phyloP scores from a whole-genome alignment of 1,139 yeast genomes.

The Debaryomyces sp. region DNA sequence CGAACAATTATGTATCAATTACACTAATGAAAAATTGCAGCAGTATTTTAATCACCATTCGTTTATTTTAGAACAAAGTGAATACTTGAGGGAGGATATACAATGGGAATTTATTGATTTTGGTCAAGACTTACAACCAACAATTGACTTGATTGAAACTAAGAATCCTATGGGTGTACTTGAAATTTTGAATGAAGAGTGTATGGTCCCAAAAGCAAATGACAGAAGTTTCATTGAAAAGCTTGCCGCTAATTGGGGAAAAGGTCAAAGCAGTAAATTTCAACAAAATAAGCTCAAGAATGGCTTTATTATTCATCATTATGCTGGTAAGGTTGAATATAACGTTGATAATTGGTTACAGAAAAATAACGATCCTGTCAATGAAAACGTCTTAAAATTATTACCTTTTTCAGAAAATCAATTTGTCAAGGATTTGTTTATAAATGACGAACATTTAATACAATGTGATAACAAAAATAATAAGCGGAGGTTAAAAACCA shows the following conservation, averaged over 20 bases:
- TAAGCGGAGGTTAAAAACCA: conserved; percentile 62
- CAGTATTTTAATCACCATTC: conserved; percentile 98
- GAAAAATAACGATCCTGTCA: conserved; percentile 92
- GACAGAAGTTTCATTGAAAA: conserved; percentile 85
- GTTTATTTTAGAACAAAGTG: conserved; percentile 95
- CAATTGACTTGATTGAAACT: conserved; percentile 86
- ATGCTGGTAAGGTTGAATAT: conserved; percentile 95
- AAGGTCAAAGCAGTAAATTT: conserved; percentile 60
- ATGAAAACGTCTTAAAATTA: conserved; percentile 66
- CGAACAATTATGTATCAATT: conserved; percentile 95
- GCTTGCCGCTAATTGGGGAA: conserved; percentile 63
- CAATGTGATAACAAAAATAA: conserved; percentile 15
- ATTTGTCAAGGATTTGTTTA: conserved; percentile 40
- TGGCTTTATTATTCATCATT: conserved; percentile 84
- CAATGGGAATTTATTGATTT: conserved; percentile 97
- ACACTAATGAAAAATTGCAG: conserved; percentile 93
- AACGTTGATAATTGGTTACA: conserved; percentile 91
- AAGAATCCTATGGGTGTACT: conserved; percentile 81
- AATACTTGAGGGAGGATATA: conserved; percentile 88
- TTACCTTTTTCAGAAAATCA: conserved; percentile 59
- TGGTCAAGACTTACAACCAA: conserved; percentile 95
- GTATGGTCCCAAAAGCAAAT: conserved; percentile 89
- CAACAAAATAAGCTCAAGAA: conserved; percentile 67
- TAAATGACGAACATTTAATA: conserved; percentile 23
- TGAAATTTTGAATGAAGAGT: conserved; percentile 90